Evolutionary conservation across 129 eudicot genomes (phyloP).

Genomic region (Helichrysum umbraculigerum): DNA sequence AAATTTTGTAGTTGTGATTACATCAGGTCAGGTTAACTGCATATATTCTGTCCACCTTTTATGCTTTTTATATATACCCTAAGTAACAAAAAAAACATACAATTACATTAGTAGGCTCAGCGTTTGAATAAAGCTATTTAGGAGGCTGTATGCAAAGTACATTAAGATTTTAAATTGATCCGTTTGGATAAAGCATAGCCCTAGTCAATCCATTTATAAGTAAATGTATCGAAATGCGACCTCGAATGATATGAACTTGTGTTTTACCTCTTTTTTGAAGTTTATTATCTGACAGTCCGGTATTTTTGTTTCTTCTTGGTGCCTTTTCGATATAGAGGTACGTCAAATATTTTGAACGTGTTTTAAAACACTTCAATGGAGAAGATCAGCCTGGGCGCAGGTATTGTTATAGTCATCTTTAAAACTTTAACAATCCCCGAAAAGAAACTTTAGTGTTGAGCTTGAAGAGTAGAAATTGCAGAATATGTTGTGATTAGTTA

Average conservation of each 20-base stretch:
- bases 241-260: background rate
- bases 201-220: background rate
- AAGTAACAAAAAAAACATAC: no score
- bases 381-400: conserved; percentile 98
- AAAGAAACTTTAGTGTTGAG: background rate
- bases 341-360: conserved; percentile 92
- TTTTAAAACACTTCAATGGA: conserved; percentile 79
- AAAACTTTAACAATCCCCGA: background rate
- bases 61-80: background rate
- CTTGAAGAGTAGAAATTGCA: background rate
- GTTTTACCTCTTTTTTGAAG: background rate
- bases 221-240: background rate
- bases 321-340: conserved; percentile 58
- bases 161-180: background rate
- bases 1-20: background rate
- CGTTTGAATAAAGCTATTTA: background rate
- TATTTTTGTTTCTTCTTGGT: background rate
- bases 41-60: background rate
- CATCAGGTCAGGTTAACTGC: background rate
- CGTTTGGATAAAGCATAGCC: background rate
- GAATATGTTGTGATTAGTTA: background rate
- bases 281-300: conserved; percentile 14
- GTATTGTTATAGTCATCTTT: conserved; percentile 36
- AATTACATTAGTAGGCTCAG: background rate
- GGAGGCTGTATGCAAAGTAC: background rate